A percentile compares a stretch with the other conserved stretches of the same genome.
phyloP scores from a whole-genome alignment of 2,329 filamentous ascomycete genomes.

The Trichoderma sp. region DNA sequence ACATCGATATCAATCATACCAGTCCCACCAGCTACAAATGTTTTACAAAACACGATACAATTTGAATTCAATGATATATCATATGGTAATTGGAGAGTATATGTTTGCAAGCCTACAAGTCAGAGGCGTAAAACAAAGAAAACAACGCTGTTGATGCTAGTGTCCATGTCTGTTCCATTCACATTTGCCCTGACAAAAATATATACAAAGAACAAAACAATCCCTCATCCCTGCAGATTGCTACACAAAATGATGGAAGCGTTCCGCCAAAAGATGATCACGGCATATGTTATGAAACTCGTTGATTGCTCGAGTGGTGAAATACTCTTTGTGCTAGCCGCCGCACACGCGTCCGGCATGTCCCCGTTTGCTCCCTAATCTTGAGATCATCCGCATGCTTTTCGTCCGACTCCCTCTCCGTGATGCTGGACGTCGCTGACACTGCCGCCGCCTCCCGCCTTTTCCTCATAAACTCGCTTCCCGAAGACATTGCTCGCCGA shows the following conservation, averaged over 20 bases:
- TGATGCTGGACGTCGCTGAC: neutral
- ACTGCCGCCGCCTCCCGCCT: conserved; percentile 17
- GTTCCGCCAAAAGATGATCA: neutral
- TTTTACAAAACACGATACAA: neutral
- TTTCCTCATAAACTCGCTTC: conserved; percentile 28
- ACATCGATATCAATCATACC: neutral
- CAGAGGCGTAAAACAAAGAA: neutral
- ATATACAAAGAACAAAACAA: neutral
- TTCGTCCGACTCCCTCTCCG: neutral
- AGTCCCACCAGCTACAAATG: neutral
- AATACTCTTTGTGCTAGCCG: conserved; percentile 31
- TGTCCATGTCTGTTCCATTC: neutral
- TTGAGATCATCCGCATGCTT: conserved; percentile 17
- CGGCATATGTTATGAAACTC: conserved; percentile 6
- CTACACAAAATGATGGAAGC: neutral
- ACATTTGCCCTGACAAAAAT: neutral
- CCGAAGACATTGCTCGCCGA: conserved; percentile 26
- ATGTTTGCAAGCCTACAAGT: neutral
- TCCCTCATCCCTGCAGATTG: neutral
- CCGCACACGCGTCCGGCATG: conserved; percentile 30
- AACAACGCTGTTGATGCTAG: neutral
- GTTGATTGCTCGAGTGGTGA: conserved; percentile 21
- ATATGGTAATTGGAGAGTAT: neutral
- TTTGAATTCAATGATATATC: neutral
- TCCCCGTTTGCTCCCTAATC: conserved; percentile 21